Evolutionary conservation across 495 filamentous ascomycete species (phyloP).

Genomic region (Delitschia confertaspora): DNA sequence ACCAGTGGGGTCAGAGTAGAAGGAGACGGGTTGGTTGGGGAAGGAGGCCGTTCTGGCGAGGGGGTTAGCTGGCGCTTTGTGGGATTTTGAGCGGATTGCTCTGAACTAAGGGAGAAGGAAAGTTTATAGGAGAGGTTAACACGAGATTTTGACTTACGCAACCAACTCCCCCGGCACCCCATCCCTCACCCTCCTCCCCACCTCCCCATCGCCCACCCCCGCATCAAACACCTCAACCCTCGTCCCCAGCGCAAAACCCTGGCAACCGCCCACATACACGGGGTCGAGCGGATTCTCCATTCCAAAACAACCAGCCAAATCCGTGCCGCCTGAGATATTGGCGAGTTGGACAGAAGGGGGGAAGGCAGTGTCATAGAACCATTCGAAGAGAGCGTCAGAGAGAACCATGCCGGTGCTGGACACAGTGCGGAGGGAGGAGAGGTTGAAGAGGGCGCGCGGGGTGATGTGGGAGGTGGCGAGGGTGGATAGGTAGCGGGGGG

Average conservation of each 20-base stretch:
- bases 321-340: slow-evolving; percentile 73
- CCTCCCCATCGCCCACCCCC: slow-evolving; percentile 45
- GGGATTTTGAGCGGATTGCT: too few species aligned
- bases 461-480: slow-evolving; percentile 49
- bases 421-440: slow-evolving; percentile 50
- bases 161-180: slow-evolving; percentile 69
- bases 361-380: slow-evolving; percentile 77
- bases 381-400: slow-evolving; percentile 61
- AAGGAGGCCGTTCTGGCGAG: slow-evolving; percentile 44
- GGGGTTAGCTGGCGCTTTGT: not conserved
- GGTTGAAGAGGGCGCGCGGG: slow-evolving; percentile 53
- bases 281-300: slow-evolving; percentile 59
- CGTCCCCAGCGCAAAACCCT: slow-evolving; percentile 54
- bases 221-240: slow-evolving; percentile 59
- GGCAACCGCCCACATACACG: slow-evolving; percentile 62
- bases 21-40: slow-evolving; percentile 62
- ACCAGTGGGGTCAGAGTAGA: slow-evolving; percentile 54
- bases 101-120: too few species aligned
- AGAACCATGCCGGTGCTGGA: slow-evolving; percentile 73
- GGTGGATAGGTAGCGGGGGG: slow-evolving; percentile 66
- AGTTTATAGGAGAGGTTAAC: not conserved
- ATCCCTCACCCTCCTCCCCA: slow-evolving; percentile 45
- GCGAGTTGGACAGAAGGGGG: slow-evolving; percentile 51
- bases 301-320: slow-evolving; percentile 65
- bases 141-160: slow-evolving; percentile 30